phyloP scores from a whole-genome alignment of 805 yeast species.

The Saccharomycopsis sp. region DNA sequence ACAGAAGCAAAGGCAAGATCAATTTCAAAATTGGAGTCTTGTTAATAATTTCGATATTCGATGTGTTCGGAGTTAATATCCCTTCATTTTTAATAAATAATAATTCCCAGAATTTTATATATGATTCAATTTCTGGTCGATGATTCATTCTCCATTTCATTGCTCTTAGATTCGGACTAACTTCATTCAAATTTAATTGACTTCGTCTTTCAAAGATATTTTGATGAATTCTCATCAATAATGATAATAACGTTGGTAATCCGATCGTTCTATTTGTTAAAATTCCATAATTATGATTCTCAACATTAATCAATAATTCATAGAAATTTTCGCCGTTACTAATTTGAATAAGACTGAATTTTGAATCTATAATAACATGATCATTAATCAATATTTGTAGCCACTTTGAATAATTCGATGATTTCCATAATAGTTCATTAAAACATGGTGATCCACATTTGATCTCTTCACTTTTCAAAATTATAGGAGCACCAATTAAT shows the following conservation, averaged over 20 bases:
- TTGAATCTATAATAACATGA: slow-evolving; percentile 42
- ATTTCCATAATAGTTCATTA: slow-evolving; percentile 54
- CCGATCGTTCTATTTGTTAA: slow-evolving; percentile 31
- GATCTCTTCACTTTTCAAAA: slow-evolving; percentile 41
- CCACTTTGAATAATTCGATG: slow-evolving; percentile 49
- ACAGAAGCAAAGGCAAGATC: slow-evolving; percentile 56
- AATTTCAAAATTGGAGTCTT: slow-evolving; percentile 53
- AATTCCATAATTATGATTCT: slow-evolving; percentile 30
- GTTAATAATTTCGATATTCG: slow-evolving; percentile 39
- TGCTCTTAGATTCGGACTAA: slow-evolving; percentile 38
- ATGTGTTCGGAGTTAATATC: slow-evolving; percentile 44
- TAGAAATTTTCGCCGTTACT: slow-evolving; percentile 46
- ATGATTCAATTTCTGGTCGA: slow-evolving; percentile 49
- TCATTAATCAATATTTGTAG: slow-evolving; percentile 30
- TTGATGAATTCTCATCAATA: slow-evolving; percentile 63
- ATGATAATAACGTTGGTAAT: slow-evolving; percentile 44
- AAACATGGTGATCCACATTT: slow-evolving; percentile 61
- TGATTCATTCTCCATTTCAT: slow-evolving; percentile 61
- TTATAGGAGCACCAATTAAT: slow-evolving; percentile 37
- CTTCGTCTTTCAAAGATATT: slow-evolving; percentile 48
- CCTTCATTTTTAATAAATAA: slow-evolving; percentile 60
- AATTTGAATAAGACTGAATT: slow-evolving; percentile 47
- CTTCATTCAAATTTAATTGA: slow-evolving; percentile 23
- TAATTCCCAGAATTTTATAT: slow-evolving; percentile 64
- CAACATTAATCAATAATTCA: slow-evolving; percentile 36